phyloP scores from a whole-genome alignment of 768 basidiomycete genomes.

The Auricularia sp. region DNA sequence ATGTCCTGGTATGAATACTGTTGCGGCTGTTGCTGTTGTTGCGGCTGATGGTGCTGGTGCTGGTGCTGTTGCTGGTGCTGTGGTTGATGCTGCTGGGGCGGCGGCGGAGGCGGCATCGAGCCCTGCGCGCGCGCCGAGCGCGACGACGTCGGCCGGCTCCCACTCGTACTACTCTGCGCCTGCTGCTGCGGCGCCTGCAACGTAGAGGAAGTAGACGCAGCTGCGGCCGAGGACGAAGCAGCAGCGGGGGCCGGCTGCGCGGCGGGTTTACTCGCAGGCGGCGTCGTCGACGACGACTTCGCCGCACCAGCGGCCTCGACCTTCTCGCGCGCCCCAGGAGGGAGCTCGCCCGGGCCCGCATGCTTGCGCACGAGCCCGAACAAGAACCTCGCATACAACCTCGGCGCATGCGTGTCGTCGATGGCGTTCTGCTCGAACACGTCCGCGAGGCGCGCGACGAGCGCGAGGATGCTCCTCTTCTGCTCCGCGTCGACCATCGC shows the following conservation, averaged over 20 bases:
- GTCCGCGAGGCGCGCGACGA: slow-evolving; percentile 35
- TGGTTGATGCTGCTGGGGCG: background rate
- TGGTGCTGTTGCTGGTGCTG: background rate
- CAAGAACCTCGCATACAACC: slow-evolving; percentile 48
- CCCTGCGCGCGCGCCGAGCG: too few relatives aligned
- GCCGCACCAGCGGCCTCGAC: background rate
- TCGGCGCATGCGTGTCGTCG: slow-evolving; percentile 47
- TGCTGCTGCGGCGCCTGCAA: background rate
- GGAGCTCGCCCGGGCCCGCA: slow-evolving; percentile 6
- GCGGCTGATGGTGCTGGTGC: background rate
- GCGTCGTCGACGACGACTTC: background rate
- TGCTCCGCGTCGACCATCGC: slow-evolving; percentile 29
- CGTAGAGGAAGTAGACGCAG: background rate
- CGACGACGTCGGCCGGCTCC: too few relatives aligned
- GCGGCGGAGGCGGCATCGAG: background rate
- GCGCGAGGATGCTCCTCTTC: slow-evolving; percentile 32
- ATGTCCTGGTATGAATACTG: background rate
- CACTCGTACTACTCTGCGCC: too few relatives aligned
- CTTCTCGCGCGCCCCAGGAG: background rate
- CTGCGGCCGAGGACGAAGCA: background rate
- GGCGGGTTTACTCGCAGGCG: background rate
- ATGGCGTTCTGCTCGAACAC: slow-evolving; percentile 42
- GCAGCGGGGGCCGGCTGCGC: too few relatives aligned
- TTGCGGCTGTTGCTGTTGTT: background rate
- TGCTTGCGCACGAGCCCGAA: slow-evolving; percentile 37